Conservation (phyloP, 345 rosid species). For the Mercurialis annua region DNA sequence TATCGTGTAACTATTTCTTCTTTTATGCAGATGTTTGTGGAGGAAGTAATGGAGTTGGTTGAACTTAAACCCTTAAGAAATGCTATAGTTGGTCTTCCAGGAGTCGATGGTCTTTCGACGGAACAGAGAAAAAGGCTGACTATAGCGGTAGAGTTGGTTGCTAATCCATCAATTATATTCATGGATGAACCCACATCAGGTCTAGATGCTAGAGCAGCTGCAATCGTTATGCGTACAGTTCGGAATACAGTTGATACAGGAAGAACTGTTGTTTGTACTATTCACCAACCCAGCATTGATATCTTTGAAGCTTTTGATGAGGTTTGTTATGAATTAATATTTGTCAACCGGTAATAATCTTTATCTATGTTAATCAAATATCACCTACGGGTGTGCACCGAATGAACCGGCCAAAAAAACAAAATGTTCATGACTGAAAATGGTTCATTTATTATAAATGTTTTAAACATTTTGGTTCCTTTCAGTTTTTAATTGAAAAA, state of each 20-base stretch:
- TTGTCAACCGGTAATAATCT: background rate
- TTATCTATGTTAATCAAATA: background rate
- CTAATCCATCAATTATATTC: conserved; percentile 74
- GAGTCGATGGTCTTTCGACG: conserved; percentile 64
- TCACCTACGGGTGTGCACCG: background rate
- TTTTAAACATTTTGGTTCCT: too few relatives aligned
- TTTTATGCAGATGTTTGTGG: conserved; percentile 49
- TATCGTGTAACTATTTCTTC: too few relatives aligned
- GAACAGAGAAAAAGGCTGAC: conserved; percentile 74
- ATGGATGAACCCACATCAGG: conserved; percentile 91
- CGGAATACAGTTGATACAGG: conserved; percentile 87
- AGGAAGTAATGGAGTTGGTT: conserved; percentile 63
- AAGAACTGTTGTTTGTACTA: conserved; percentile 81
- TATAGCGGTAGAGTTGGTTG: conserved; percentile 72
- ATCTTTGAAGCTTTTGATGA: conserved; percentile 84
- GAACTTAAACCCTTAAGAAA: conserved; percentile 41
- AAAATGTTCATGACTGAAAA: too few relatives aligned
- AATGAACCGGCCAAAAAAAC: too few relatives aligned
- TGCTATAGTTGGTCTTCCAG: conserved; percentile 47
- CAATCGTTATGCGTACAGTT: conserved; percentile 78
- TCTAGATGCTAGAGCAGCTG: conserved; percentile 87
- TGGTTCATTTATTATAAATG: too few relatives aligned
- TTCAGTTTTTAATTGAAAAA: too few relatives aligned
- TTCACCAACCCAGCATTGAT: conserved; percentile 91
- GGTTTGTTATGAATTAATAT: conserved; percentile 25